Evolutionary conservation across 176 grass and related monocot genomes (phyloP).

Genomic region (Canna indica): DNA sequence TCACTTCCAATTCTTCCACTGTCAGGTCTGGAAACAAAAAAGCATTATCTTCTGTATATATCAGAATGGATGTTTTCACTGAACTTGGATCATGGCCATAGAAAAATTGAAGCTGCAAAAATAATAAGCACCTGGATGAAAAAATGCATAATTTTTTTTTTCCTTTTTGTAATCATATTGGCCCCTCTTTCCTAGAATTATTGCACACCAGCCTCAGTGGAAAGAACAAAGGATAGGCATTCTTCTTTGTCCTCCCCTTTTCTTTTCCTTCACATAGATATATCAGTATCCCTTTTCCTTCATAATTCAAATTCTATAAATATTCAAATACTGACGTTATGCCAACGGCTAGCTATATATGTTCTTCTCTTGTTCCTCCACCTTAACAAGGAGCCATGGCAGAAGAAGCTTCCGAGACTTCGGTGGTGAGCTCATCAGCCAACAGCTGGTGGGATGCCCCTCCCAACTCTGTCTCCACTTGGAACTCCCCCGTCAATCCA

Average conservation of each 20-base stretch:
- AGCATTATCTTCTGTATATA: no score
- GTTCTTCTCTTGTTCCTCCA: not conserved
- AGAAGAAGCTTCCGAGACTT: constrained; percentile 66
- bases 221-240: constrained; percentile 29
- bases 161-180: no score
- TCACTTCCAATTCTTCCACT: no score
- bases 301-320: constrained; percentile 32
- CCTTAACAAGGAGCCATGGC: no score
- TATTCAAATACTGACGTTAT: not conserved
- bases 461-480: constrained; percentile 19
- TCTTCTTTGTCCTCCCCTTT: constrained; percentile 19
- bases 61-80: no score
- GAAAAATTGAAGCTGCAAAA: no score
- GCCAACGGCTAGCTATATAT: not conserved
- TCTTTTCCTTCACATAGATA: no score
- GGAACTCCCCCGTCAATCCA: constrained; percentile 13
- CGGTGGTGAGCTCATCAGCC: constrained; percentile 48
- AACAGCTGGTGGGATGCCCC: constrained; percentile 58
- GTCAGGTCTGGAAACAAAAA: no score
- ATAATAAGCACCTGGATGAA: no score
- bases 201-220: constrained; percentile 12
- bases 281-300: constrained; percentile 27
- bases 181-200: constrained; percentile 4
- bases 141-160: no score
- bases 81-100: no score